Base-by-base conservation (phyloP, 1,284 basidiomycete genomes). In the Apiotrichum sp. region DNA sequence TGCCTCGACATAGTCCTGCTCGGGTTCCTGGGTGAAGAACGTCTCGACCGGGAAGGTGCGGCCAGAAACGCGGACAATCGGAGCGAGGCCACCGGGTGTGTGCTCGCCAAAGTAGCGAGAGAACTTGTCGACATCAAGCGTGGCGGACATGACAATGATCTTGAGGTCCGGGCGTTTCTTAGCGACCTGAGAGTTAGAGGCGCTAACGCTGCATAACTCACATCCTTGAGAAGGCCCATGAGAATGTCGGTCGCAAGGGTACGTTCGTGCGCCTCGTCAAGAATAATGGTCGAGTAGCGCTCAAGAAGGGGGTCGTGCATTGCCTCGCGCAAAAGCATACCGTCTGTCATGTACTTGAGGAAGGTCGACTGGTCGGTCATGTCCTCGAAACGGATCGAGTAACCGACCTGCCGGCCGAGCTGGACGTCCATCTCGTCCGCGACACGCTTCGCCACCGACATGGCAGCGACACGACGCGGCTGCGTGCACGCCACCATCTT, bases 321-420 rank as follows among this genome's bases (percentile, higher is more conserved):
- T 6, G 93, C 93, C 79, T 98, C 93, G 41, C 93, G 86, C 33
- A 96, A 82, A 57, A 93, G 83, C 93, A 98, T 96, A 83, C 95
- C 95, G 66, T 99, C 95, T 10, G 95, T 98, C 93, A 98, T 97
- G 79, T 98, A 98, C 74, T 95, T 93, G 65, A 97, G 80, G 76
- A 96, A 93, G 0, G 93, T 97, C 7, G 85, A 89, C 0, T 84
- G 83, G 63, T 92, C 88, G 9, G 93, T 97, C 86, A 93, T 91
- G 72, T 98, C 95, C 76, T 98, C 95, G 77, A 99, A 99, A 73
- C 96, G 91, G 69, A 98, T 98, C 3, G 90, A 92, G 77, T 99
- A 99, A 62, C 96, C 96, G 62, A 98, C 95, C 67, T 97, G 86
- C 72, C 89, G 87, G 53, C 91, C 92, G 9, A 97, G 85, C 75